phyloP scores from a whole-genome alignment of 1,139 yeast genomes.

The Blastobotrys malaysiensis region DNA sequence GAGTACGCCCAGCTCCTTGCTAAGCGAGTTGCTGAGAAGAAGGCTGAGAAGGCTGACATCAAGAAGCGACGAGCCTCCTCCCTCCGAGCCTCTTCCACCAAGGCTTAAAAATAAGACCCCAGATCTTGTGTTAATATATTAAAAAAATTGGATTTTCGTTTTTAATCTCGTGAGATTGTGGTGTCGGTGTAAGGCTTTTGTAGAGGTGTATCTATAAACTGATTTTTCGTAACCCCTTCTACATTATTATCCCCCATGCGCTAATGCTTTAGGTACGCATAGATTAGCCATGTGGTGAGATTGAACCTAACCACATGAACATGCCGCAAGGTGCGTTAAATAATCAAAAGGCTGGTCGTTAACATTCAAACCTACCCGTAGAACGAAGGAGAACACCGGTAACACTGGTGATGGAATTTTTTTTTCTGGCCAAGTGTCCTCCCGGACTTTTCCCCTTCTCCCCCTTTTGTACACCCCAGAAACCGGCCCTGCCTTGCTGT shows the following conservation, averaged over 20 bases:
- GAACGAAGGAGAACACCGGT: too few relatives aligned
- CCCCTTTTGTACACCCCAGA: not conserved
- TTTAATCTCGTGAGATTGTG: not conserved
- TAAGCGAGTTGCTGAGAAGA: constrained; percentile 94
- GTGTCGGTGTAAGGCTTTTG: not conserved
- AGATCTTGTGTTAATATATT: constrained; percentile 3
- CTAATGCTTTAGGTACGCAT: too few relatives aligned
- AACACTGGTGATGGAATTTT: too few relatives aligned
- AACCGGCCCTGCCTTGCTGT: not conserved
- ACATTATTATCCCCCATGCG: too few relatives aligned
- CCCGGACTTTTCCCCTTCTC: not conserved
- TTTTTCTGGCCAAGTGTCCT: not conserved
- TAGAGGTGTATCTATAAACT: not conserved
- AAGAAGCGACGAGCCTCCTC: constrained; percentile 99
- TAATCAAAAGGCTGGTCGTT: not conserved
- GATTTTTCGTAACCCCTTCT: not conserved
- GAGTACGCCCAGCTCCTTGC: constrained; percentile 99
- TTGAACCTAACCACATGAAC: not conserved
- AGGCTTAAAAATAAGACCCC: constrained; percentile 16
- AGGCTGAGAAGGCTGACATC: constrained; percentile 96
- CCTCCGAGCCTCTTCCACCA: constrained; percentile 49
- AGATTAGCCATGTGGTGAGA: not conserved
- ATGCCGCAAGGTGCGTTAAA: not conserved
- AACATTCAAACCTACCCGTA: too few relatives aligned
- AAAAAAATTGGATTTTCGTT: constrained; percentile 4